phyloP scores from a whole-genome alignment of 352 stramenopile species.

The Phytophthora idaei region DNA sequence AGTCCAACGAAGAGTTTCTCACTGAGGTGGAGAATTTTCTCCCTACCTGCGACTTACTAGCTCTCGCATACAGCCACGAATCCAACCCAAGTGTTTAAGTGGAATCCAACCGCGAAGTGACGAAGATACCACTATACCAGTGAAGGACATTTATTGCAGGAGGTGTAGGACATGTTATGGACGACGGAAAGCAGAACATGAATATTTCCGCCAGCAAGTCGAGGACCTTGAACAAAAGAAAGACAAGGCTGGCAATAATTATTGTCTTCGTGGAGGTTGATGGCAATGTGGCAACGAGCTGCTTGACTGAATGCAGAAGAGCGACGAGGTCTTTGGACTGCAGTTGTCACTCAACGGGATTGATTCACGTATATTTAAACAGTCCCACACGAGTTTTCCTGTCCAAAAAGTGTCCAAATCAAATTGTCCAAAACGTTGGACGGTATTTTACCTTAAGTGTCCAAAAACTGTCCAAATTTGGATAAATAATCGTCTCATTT shows the following conservation, averaged over 20 bases:
- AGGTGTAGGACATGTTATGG: conserved; percentile 21
- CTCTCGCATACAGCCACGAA: background rate
- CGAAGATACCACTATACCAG: no score
- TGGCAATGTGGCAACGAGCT: background rate
- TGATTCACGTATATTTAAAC: background rate
- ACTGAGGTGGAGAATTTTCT: conserved; percentile 1
- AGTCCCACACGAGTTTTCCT: no score
- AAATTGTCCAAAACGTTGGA: no score
- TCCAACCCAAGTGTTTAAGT: background rate
- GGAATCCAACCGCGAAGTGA: background rate
- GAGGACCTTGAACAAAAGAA: background rate
- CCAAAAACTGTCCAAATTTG: no score
- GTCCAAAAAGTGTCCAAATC: no score
- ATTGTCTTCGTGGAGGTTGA: background rate
- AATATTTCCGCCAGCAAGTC: conserved; percentile 2
- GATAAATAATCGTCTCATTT: no score
- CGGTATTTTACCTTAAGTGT: no score
- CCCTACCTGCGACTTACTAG: background rate
- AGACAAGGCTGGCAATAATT: background rate
- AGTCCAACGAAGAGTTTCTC: conserved; percentile 6
- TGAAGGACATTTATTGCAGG: background rate
- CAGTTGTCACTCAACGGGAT: background rate
- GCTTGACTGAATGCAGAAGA: conserved; percentile 1
- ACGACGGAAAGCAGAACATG: conserved; percentile 21
- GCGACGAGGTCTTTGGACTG: background rate